phyloP scores from a whole-genome alignment of 2,329 filamentous ascomycete species.

The Aureobasidium sp. region DNA sequence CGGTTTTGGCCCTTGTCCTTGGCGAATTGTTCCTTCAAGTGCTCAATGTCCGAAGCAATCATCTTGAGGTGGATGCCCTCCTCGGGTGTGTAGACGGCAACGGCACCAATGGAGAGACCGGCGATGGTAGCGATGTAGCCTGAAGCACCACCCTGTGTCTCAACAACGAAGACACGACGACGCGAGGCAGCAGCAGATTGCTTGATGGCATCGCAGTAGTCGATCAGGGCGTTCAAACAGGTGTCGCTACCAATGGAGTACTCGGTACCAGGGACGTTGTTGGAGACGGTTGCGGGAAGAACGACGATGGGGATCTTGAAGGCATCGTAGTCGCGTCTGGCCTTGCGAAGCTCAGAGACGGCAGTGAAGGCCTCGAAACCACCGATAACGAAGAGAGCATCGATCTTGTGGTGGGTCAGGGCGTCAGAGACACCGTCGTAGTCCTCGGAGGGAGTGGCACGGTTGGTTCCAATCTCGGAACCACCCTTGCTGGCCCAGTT shows the following conservation, averaged over 20 bases:
- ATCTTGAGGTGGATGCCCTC: constrained; percentile 92
- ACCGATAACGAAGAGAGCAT: constrained; percentile 76
- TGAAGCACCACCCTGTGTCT: constrained; percentile 91
- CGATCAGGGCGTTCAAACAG: constrained; percentile 87
- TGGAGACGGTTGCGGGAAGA: constrained; percentile 93
- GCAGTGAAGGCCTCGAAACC: constrained; percentile 97
- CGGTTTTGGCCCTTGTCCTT: constrained; percentile 81
- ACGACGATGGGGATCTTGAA: constrained; percentile 90
- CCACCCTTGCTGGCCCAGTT: constrained; percentile 93
- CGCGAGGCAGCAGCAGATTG: constrained; percentile 92
- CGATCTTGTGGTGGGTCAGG: constrained; percentile 80
- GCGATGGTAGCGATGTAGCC: constrained; percentile 90
- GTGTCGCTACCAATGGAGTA: constrained; percentile 96
- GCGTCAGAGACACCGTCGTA: constrained; percentile 50
- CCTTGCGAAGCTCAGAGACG: constrained; percentile 77
- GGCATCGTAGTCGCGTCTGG: constrained; percentile 67
- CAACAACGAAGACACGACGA: constrained; percentile 91
- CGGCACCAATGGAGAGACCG: constrained; percentile 83
- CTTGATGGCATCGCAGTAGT: constrained; percentile 95
- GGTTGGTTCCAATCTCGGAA: constrained; percentile 96
- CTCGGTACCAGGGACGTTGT: constrained; percentile 96
- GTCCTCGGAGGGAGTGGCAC: constrained; percentile 81
- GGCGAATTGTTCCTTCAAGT: constrained; percentile 77
- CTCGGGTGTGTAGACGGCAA: constrained; percentile 93
- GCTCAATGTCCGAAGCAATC: constrained; percentile 82